Base-by-base conservation (phyloP, 805 yeast species). In the Metschnikowia cubensis region DNA sequence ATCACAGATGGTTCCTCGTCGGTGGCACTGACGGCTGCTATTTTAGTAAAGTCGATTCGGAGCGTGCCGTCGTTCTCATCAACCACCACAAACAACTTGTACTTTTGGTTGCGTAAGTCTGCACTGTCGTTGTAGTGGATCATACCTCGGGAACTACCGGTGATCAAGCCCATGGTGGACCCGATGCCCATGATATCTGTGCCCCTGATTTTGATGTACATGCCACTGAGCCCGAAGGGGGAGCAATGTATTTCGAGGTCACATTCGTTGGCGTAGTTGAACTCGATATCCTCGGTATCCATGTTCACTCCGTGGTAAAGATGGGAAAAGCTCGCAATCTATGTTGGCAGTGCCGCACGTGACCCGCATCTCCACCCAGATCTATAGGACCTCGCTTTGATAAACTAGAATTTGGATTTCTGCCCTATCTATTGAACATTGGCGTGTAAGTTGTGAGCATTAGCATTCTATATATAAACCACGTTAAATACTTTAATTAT, bases 241-340 rank as follows among this genome's bases (percentile, higher is more conserved):
- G 82, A 77, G 57, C 82, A 78, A 61, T 79, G 82, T 22, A 77
- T 73, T 54, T 79, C 83, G 21, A 79, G 59, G 34, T 76, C 81
- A 55, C 82, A 78, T 51, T 73, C 76, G 52, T 75, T 75, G 47
- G 81, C 76, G 54, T 68, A 75, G 45, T 71, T 69, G 61, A 76
- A 78, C 35, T 54, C 56, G 35, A 62, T 52, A 29, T 56, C 59
- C 41, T 42, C 21, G 36, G 29, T 41, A n/a, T 36, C 41, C 41
- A 36, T 44, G 39, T 42, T 33, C 32, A 11, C 14, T 15, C 22
- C 25, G 14, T 21, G 18, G 10, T 2, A 21, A 42, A 21, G 10
- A 18, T 13, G 18, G 10, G 45, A 20, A 18, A 42, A 10, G 20
- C 5, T 4, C 37, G 36, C 45, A 6, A 31, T 1, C 11, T n/a